Evolutionary conservation across 192 early-diverging fungal species (phyloP).

Genomic region (Borealophlyctis nickersoniae): DNA sequence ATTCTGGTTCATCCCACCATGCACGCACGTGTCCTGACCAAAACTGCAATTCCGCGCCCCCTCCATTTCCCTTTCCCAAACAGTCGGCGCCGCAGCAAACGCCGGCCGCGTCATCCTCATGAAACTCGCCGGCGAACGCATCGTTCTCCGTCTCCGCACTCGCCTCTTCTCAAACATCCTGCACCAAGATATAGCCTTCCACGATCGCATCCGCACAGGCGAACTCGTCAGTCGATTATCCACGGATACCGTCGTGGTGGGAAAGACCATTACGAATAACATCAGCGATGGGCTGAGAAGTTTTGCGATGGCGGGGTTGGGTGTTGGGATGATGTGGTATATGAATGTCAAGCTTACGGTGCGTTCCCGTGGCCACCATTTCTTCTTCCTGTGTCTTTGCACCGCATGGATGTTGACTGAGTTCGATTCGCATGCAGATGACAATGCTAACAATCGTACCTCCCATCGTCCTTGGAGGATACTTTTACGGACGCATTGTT

Average conservation of each 20-base stretch:
- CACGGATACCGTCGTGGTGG: constrained; percentile 71
- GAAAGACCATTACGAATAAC: constrained; percentile 71
- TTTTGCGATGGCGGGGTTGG: too few relatives aligned
- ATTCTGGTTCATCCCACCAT: too few relatives aligned
- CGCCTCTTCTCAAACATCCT: constrained; percentile 33
- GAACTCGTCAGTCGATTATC: constrained; percentile 78
- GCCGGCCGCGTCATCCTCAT: constrained; percentile 38
- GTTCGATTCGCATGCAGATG: constrained; percentile 1
- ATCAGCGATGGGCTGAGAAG: constrained; percentile 70
- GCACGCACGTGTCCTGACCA: too few relatives aligned
- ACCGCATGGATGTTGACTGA: background rate
- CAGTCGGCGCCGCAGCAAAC: constrained; percentile 38
- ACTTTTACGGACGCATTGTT: constrained; percentile 66
- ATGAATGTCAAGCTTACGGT: too few relatives aligned
- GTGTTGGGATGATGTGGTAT: too few relatives aligned
- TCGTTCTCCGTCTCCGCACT: constrained; percentile 33
- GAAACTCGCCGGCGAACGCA: constrained; percentile 32
- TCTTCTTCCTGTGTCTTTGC: constrained; percentile 25
- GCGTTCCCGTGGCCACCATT: constrained; percentile 49
- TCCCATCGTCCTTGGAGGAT: constrained; percentile 65
- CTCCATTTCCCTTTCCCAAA: too few relatives aligned
- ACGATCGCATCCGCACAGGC: constrained; percentile 67
- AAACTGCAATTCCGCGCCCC: too few relatives aligned
- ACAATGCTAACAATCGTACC: constrained; percentile 75
- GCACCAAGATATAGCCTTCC: constrained; percentile 41